Evolutionary conservation across 164 flowering plant genomes (phyloP).

Genomic region (Magnolia kwangsiensis): DNA sequence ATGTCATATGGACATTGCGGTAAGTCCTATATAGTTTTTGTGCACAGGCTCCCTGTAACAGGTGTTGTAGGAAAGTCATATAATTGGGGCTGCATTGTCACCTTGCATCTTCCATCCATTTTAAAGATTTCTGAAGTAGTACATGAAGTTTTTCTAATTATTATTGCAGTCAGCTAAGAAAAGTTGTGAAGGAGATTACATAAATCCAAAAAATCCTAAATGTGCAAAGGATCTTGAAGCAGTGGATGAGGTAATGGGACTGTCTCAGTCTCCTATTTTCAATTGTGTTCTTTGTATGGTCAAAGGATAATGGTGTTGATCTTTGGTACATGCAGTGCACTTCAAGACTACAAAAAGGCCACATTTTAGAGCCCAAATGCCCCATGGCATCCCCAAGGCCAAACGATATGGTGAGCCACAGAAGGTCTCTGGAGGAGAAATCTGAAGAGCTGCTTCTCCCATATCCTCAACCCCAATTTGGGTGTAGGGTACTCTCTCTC

Average conservation of each 20-base stretch:
- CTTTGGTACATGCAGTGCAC: slow-evolving; percentile 13
- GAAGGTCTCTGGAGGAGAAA: slow-evolving; percentile 11
- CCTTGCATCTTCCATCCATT: too few species aligned
- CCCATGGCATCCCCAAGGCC: slow-evolving; percentile 10
- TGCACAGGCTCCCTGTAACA: too few species aligned
- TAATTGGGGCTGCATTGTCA: too few species aligned
- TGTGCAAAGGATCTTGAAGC: slow-evolving; percentile 18
- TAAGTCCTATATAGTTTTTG: too few species aligned
- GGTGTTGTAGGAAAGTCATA: too few species aligned
- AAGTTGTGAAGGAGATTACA: slow-evolving; percentile 20
- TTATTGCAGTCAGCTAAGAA: slow-evolving; percentile 16
- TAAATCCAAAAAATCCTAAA: background rate
- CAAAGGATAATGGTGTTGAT: background rate
- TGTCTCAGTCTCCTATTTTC: background rate
- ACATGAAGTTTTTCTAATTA: background rate
- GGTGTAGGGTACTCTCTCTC: too few species aligned
- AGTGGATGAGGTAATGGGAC: slow-evolving; percentile 15
- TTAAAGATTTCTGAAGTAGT: too few species aligned
- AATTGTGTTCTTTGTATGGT: background rate
- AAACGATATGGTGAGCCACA: background rate
- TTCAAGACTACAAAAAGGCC: background rate
- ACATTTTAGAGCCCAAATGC: slow-evolving; percentile 32
- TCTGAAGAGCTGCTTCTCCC: too few species aligned
- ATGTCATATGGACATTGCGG: too few species aligned
- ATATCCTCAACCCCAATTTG: too few species aligned